Evolutionary conservation across 768 basidiomycete species (phyloP), one percentile per base, ranked within the genome.

Genomic region (Leucosporidium creatinivorum): DNA sequence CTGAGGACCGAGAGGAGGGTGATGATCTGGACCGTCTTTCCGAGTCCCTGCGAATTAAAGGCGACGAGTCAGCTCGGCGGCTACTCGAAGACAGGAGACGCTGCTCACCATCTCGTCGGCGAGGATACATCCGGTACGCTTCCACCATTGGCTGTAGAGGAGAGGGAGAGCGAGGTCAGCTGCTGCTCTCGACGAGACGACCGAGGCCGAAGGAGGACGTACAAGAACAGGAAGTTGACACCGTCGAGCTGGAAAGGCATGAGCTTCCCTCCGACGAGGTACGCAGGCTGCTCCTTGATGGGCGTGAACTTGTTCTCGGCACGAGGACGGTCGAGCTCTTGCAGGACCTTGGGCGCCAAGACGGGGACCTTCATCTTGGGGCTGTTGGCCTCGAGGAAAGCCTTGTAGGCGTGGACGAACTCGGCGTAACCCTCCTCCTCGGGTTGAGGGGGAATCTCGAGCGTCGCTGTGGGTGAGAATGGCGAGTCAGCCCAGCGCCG

Each of bases 61-160:
- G n/a, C 15, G 39, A 26, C 39, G 13, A 44, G 39, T 44, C 39
- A 44, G 39, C 39, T 44, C 39, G 39, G 39, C 39, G 39, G 2
- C 15, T 6, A 13, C 15, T 44, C 15, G 39, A 7, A 13, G 15
- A 13, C 39, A 13, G 15, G 15, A 31, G 26, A 10, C 39, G 26
- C 18, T 26, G 30, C 31, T 19, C 19, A 62, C 76, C 96, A 99
- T 98, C 78, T 98, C 96, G 76, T 99, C 96, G 4, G 96, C 94
- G 26, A 98, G 83, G 69, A 93, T 93, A 69, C 87, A 91, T 52
- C 85, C 85, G 69, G 91, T 91, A 52, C 81, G 83, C 70, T 84
- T 86, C 86, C 87, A 91, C 92, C 92, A 93, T 69, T 92, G 91
- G 71, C 87, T 84, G 71, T 84, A 86, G 56, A 91, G 81, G 90